Evolutionary conservation across 2,329 filamentous ascomycete species (phyloP), one percentile per base, ranked within the genome.

Genomic region (Phaeoacremonium minimum): DNA sequence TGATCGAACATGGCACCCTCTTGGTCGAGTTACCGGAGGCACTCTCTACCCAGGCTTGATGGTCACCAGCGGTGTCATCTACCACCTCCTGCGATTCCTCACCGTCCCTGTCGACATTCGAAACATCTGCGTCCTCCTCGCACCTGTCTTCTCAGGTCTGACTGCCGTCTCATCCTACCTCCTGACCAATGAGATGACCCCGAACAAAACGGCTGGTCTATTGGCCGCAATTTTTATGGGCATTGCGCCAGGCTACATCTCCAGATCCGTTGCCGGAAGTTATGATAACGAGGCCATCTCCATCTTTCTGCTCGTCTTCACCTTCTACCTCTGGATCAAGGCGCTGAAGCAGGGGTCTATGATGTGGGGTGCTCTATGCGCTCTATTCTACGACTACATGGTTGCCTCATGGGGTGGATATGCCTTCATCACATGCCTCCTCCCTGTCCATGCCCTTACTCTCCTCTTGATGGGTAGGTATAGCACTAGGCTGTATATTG

Each of bases 211-310:
- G 2, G 94, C 94, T 32, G 93, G 93, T 60, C 85, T 98, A 34
- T 81, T 98, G 42, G 90, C 93, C 30, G 94, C 93, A 32, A 77
- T 77, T 40, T 98, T 98, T 65, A 97, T 98, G 89, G 93, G 93
- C 43, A 98, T 98, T 57, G 78, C 89, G 12, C 93, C 93, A 15
- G 93, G 93, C 47, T 98, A 98, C 63, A 98, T 98, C 61, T 97
- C 91, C 48, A 80, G 93, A 63, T 97, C 91, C 38, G 93, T 98
- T 44, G 93, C 93, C 44, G 93, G 93, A 57, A 96, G 90, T 63
- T 98, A 98, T 69, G 93, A 98, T 65, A 97, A 98, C 71, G 93
- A 98, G 70, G 93, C 93, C 49, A 98, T 98, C 69, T 90, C 93
- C 55, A 98, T 98, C 60, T 98, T 98, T 74, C 73, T 98, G 51